Evolutionary conservation across 352 stramenopile species (phyloP).

Genomic region (Phytopythium montanum): DNA sequence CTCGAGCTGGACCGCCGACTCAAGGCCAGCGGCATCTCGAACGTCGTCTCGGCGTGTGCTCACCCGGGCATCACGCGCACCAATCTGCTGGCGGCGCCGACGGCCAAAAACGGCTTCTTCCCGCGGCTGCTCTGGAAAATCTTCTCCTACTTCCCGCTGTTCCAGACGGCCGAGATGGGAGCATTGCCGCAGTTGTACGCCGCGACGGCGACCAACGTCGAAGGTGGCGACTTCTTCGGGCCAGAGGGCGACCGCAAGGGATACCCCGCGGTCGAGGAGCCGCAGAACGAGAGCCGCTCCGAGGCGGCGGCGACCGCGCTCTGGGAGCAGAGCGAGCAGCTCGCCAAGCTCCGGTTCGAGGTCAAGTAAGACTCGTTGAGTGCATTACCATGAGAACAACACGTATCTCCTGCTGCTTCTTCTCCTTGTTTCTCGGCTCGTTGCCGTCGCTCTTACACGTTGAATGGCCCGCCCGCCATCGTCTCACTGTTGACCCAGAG

Average conservation of each 20-base stretch:
- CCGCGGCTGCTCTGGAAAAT: slow-evolving; percentile 12
- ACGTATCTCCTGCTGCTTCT: neutral
- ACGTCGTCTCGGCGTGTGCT: slow-evolving; percentile 2
- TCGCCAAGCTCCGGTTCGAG: slow-evolving; percentile 26
- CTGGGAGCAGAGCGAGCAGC: slow-evolving; percentile 37
- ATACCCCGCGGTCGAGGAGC: slow-evolving; percentile 25
- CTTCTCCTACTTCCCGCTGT: slow-evolving; percentile 15
- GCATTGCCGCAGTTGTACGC: slow-evolving; percentile 11
- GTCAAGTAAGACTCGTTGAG: slow-evolving; percentile 13
- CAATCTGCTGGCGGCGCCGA: slow-evolving; percentile 8
- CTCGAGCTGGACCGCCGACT: slow-evolving; percentile 30
- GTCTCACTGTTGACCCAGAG: slow-evolving; percentile 47
- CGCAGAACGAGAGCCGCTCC: slow-evolving; percentile 21
- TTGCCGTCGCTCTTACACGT: neutral
- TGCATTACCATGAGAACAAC: neutral
- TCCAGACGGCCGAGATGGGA: slow-evolving; percentile 15
- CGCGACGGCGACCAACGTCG: slow-evolving; percentile 4
- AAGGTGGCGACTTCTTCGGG: slow-evolving; percentile 2
- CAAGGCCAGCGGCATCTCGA: slow-evolving; percentile 1
- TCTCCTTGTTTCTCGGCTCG: neutral
- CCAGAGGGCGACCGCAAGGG: slow-evolving; percentile 11
- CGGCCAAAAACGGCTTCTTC: slow-evolving; percentile 13
- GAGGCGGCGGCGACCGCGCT: slow-evolving; percentile 17
- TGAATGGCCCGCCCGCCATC: slow-evolving; percentile 21
- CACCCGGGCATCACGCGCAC: slow-evolving; percentile 7